Evolutionary conservation across 345 rosid genomes (phyloP), one percentile per base, ranked within the genome.

Genomic region (Arabidopsis suecica): DNA sequence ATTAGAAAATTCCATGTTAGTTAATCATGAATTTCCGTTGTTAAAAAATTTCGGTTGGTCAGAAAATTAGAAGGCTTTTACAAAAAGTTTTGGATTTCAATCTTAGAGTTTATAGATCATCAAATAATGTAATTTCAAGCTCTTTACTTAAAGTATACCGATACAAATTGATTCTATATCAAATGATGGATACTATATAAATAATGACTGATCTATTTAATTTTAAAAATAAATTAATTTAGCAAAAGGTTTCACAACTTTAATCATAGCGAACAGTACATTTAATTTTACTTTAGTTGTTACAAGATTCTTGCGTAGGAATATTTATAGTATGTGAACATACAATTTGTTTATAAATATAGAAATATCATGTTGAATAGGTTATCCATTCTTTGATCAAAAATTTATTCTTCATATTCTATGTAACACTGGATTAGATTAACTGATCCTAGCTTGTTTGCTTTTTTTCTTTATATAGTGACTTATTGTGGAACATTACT

Each of bases 331-430:
- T 36, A 22, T 22, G 23, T 36, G 48, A 50, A 50, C 22, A 25
- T 68, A 54, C 14, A 25, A 67, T 51, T 23, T 54, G 14, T 28
- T 56, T 68, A 41, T 55, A 41, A 41, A 3, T 16, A n/a, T 25
- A 14, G 12, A 25, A 5, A 38, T 37, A 38, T 36, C 16, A 54
- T 40, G 62, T 10, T 68, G 53, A 68, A 40, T 69, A 55, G 45
- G 41, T 42, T 56, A 56, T 69, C 18, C 33, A 18, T 56, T 69
- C 37, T 69, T 40, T 3, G 14, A 69, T 32, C 45, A 45, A 41
- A 45, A 57, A 45, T 58, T 45, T 44, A 3, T 70, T 45, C 65
- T 68, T 22, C 23, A 33, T 22, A 58, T n/a, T 54, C 7, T 69
- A 25, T 28, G n/a, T 12, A 51, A 5, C 37, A 65, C 45, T 64